Evolutionary conservation across 2,329 filamentous ascomycete genomes (phyloP).

Genomic region (Beauveria varroae): DNA sequence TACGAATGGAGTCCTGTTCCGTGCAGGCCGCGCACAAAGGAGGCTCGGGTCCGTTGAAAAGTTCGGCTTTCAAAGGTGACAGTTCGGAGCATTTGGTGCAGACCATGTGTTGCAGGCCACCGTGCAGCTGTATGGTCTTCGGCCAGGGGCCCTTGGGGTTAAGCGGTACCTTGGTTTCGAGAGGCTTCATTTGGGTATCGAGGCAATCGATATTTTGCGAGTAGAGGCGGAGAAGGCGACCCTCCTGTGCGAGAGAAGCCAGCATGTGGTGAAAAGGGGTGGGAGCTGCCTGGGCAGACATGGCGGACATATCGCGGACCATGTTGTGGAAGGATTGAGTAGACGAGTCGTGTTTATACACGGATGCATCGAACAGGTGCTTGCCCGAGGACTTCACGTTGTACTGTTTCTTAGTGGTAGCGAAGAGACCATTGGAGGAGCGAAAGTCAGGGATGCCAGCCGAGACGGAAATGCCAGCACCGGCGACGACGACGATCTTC

Average conservation of each 20-base stretch:
- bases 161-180: conserved; percentile 75
- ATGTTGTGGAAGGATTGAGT: conserved; percentile 93
- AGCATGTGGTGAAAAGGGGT: conserved; percentile 91
- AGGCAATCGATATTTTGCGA: conserved; percentile 97
- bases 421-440: conserved; percentile 84
- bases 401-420: conserved; percentile 74
- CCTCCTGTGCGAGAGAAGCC: conserved; percentile 80
- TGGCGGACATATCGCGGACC: conserved; percentile 79
- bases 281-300: conserved; percentile 69
- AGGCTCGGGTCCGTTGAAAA: conserved; percentile 79
- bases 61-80: conserved; percentile 63
- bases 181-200: conserved; percentile 72
- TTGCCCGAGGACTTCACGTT: conserved; percentile 87
- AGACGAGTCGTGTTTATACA: conserved; percentile 85
- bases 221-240: conserved; percentile 81
- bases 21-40: conserved; percentile 73
- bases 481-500: conserved; percentile 94
- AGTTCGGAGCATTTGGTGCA: conserved; percentile 86
- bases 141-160: conserved; percentile 86
- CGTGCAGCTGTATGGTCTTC: conserved; percentile 85
- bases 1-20: conserved; percentile 67
- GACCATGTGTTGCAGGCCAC: conserved; percentile 90
- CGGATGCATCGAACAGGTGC: conserved; percentile 92
- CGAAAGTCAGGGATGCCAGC: conserved; percentile 97
- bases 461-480: conserved; percentile 93